These are phyloP conservation scores for Ogataea polymorpha DNA, from an alignment of 805 yeast genomes.

Conservation along the genomic window DNA sequence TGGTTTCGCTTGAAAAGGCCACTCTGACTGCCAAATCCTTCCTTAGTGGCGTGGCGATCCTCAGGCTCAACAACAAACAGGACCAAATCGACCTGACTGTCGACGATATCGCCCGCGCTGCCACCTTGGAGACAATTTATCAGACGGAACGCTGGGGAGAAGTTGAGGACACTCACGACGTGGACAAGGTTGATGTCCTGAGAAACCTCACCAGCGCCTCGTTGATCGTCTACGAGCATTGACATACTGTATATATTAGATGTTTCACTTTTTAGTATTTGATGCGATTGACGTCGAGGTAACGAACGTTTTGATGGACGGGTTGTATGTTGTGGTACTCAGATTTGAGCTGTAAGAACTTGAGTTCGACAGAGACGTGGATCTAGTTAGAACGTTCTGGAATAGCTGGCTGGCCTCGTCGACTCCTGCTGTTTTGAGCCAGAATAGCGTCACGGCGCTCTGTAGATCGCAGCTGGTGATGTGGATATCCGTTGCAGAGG, in stretches of 20 bases:
- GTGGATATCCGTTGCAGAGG: constrained; percentile 23
- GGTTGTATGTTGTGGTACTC: constrained; percentile 14
- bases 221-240: constrained; percentile 34
- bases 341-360: constrained; percentile 24
- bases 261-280: constrained; percentile 9
- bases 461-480: constrained; percentile 10
- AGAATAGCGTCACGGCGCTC: constrained; percentile 7
- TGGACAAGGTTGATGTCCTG: constrained; percentile 85
- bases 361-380: constrained; percentile 23
- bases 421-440: constrained; percentile 6
- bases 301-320: constrained; percentile 15
- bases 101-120: constrained; percentile 72
- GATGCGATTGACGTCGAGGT: constrained; percentile 16
- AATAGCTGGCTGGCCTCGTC: constrained; percentile 11
- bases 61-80: constrained; percentile 41
- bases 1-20: constrained; percentile 89
- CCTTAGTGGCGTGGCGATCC: constrained; percentile 69
- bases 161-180: constrained; percentile 98
- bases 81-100: constrained; percentile 39
- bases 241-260: constrained; percentile 1
- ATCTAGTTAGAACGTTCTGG: constrained; percentile 9
- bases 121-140: constrained; percentile 74
- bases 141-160: constrained; percentile 97
- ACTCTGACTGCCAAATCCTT: constrained; percentile 83
- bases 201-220: constrained; percentile 82